Evolutionary conservation across 2,329 filamentous ascomycete species (phyloP), one percentile per base, ranked within the genome.

Genomic region (Penicillium sp.): DNA sequence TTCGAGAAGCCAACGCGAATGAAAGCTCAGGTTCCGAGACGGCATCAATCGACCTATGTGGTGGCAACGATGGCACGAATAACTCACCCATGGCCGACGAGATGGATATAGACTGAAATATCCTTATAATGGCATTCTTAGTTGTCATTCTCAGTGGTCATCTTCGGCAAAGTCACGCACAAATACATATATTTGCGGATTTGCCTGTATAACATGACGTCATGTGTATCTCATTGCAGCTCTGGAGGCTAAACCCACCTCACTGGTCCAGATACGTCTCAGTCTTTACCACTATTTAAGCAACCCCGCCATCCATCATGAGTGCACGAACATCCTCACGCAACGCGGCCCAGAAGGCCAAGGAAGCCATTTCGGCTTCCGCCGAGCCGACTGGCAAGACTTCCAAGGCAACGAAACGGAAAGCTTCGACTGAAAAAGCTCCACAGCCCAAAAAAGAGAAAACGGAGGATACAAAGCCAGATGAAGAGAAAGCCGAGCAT

Each of bases 301-400:
- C n/a, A 14, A 20, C 14, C 8, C 18, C 5, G 2, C 4, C 13
- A 20, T 5, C 20, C 39, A 66, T 49, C 32, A 74, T 75, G 69
- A 60, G 65, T 50, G 66, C 68, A 43, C 64, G 74, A 58, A 72
- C 73, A 42, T 79, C 76, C 5, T 70, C 75, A 16, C 75, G 77
- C 32, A 69, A 75, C 57, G 76, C 76, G 5, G 76, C 76, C 9
- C 70, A 71, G 47, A 77, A 77, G 61, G 75, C 76, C 32, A 76
- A 76, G 53, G 69, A 77, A 58, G 73, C 76, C 26, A 72, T 75
- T 55, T 57, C 69, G 45, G 66, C 63, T 56, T 69, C 66, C 53
- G 64, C 65, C 44, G 74, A 70, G 53, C 61, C 55, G 26, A 68
- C 67, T 44, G 62, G 62, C 31, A 67, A 62, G 53, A 59, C 65